A percentile compares a stretch with the other conserved stretches of the same genome.
phyloP scores from a whole-genome alignment of 208 protist genomes.

The Trypanosoma cruzi region DNA sequence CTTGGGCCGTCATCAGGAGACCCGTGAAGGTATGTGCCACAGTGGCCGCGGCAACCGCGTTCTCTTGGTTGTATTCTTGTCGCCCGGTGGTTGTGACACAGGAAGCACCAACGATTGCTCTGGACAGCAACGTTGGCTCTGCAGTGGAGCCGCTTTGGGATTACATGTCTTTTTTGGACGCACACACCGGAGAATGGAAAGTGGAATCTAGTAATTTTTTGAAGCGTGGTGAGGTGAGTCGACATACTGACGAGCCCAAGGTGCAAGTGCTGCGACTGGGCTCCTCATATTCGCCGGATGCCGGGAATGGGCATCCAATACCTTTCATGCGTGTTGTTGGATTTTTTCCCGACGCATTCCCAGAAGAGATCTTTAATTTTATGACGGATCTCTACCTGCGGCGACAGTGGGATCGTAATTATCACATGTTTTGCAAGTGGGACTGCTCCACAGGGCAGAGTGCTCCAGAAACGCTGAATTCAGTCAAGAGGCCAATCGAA shows the following conservation, averaged over 20 bases:
- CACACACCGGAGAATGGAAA: constrained; percentile 20
- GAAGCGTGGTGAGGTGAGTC: constrained; percentile 3
- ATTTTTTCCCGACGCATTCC: constrained; percentile 46
- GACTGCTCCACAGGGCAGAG: neutral
- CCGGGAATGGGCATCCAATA: constrained; percentile 12
- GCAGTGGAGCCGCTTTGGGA: neutral
- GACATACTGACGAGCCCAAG: constrained; percentile 11
- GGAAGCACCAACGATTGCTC: constrained; percentile 1
- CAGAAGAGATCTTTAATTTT: constrained; percentile 34
- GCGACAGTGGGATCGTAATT: constrained; percentile 57
- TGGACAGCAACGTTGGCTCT: neutral
- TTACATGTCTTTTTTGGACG: constrained; percentile 38
- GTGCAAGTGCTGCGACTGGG: constrained; percentile 47
- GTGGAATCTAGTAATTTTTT: constrained; percentile 28
- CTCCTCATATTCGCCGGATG: constrained; percentile 30
- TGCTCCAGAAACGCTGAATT: neutral
- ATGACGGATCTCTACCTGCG: constrained; percentile 54
- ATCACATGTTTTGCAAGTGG: constrained; percentile 49
- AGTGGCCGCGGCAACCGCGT: constrained; percentile 5
- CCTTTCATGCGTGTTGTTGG: constrained; percentile 63
- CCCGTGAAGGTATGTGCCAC: constrained; percentile 16
- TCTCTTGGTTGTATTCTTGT: neutral
- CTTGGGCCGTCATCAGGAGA: constrained; percentile 18
- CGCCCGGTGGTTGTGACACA: constrained; percentile 2
- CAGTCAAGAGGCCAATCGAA: constrained; percentile 29